These are phyloP conservation scores for Plasmodium gonderi DNA, from an alignment of 169 alveolate genomes.

Conservation along the genomic window DNA sequence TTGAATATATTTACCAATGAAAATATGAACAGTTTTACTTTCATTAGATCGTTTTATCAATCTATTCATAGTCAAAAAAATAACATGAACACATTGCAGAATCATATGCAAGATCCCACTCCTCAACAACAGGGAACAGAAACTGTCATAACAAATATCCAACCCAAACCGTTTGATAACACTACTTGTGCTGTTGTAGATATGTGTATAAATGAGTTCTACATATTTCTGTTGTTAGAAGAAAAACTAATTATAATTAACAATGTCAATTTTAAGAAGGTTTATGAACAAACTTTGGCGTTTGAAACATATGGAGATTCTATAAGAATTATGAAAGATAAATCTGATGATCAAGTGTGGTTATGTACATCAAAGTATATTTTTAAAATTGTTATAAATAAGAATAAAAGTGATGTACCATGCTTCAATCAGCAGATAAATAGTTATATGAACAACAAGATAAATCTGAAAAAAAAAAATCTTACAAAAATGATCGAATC, in stretches of 20 bases:
- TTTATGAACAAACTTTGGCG: constrained; percentile 51
- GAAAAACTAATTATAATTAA: constrained; percentile 65
- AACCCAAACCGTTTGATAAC: not conserved
- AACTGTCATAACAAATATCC: not conserved
- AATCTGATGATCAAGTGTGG: constrained; percentile 68
- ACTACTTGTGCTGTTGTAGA: constrained; percentile 29
- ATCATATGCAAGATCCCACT: not conserved
- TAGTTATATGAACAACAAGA: not conserved
- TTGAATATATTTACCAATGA: constrained; percentile 53
- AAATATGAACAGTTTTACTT: constrained; percentile 39
- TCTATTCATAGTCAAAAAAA: constrained; percentile 4
- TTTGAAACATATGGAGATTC: constrained; percentile 67
- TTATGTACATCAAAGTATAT: constrained; percentile 70
- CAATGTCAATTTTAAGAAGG: constrained; percentile 45
- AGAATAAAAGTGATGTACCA: constrained; percentile 20
- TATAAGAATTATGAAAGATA: constrained; percentile 64
- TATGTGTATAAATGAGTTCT: constrained; percentile 59
- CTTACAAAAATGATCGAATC: constrained; percentile 12
- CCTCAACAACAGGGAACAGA: not conserved
- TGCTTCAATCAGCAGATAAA: not conserved
- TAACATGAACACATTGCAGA: not conserved
- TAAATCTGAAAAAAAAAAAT: constrained; percentile 26
- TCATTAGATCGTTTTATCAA: constrained; percentile 48
- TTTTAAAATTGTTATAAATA: constrained; percentile 44
- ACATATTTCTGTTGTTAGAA: constrained; percentile 60